Evolutionary conservation across 2,329 filamentous ascomycete genomes (phyloP), one percentile per base, ranked within the genome.

Genomic region (Pseudogymnoascus sp.): DNA sequence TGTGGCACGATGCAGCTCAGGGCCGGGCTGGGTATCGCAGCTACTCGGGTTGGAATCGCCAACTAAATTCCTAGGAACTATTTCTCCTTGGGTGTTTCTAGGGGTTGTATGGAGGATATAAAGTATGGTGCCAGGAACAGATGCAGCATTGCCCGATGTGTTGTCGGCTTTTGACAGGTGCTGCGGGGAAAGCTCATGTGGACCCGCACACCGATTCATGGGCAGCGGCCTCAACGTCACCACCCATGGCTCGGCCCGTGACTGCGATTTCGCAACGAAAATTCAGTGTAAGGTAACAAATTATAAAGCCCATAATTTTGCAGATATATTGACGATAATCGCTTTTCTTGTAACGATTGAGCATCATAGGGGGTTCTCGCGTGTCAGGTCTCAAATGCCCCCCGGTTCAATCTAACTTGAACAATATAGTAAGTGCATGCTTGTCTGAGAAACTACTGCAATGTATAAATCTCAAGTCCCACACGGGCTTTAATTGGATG

Each of bases 71-170:
- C 48, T 33, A 3, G 9, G 15, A 55, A 33, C 27, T 55, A 33
- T 33, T 55, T 55, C 15, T 29, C 48, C 27, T 55, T 55, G 2
- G 48, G 21, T 5, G 2, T n/a, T 27, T 45, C 21, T 45, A 45
- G 40, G 29, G 48, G 48, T 13, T 55, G 29, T 55, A 55, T 18
- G 48, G 29, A 55, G 48, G 48, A 55, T 15, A 55, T n/a, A 35
- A 55, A 12, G 29, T 33, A 55, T 55, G 29, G 48, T 55, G 48
- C 13, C 48, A 35, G 29, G 48, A 33, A 55, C 48, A 5, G 29
- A 55, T 55, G 48, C 48, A 33, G 48, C 29, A 33, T 55, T 21
- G 48, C 29, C 48, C 33, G 48, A 55, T 55, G 48, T 55, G 48
- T 55, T 55, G 48, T 55, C 48, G 48, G 15, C 29, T 18, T 55